Conservation (phyloP, 331 rosid genomes). For the Acacia pycnantha region DNA sequence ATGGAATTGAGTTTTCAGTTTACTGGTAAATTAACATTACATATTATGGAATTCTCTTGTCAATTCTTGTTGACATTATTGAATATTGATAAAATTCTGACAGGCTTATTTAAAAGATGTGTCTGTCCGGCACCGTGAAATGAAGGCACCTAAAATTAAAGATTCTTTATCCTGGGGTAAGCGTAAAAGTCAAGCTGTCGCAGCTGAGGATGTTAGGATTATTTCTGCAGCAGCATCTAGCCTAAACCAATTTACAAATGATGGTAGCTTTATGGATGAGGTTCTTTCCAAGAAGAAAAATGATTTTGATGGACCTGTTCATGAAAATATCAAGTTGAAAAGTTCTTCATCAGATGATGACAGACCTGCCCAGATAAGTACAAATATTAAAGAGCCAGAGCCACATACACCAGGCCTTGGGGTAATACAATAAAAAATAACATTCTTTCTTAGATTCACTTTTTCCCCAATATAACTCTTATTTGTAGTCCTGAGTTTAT, state of each 20-base stretch:
- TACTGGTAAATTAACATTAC: neutral
- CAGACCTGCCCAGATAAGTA: conserved; percentile 34
- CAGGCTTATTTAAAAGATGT: conserved; percentile 61
- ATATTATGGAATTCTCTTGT: neutral
- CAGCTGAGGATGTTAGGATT: conserved; percentile 51
- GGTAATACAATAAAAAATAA: neutral
- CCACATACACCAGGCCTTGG: neutral
- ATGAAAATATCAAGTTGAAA: conserved; percentile 37
- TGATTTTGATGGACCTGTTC: conserved; percentile 39
- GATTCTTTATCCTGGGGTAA: conserved; percentile 83
- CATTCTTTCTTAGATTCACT: neutral
- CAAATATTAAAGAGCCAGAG: neutral
- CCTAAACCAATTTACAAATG: conserved; percentile 64
- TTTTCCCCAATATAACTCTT: neutral
- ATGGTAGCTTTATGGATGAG: conserved; percentile 67
- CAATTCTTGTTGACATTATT: conserved; percentile 3
- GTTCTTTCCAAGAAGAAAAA: conserved; percentile 38
- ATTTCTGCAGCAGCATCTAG: conserved; percentile 71
- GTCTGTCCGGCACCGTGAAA: conserved; percentile 50
- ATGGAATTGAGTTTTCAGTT: conserved; percentile 11
- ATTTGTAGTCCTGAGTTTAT: neutral
- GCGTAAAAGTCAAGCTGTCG: conserved; percentile 44
- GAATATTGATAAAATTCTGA: conserved; percentile 27
- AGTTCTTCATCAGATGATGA: conserved; percentile 30
- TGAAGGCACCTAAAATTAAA: conserved; percentile 78